These are phyloP conservation scores for Triadica sebifera DNA, from an alignment of 345 rosid genomes.

Conservation along the genomic window DNA sequence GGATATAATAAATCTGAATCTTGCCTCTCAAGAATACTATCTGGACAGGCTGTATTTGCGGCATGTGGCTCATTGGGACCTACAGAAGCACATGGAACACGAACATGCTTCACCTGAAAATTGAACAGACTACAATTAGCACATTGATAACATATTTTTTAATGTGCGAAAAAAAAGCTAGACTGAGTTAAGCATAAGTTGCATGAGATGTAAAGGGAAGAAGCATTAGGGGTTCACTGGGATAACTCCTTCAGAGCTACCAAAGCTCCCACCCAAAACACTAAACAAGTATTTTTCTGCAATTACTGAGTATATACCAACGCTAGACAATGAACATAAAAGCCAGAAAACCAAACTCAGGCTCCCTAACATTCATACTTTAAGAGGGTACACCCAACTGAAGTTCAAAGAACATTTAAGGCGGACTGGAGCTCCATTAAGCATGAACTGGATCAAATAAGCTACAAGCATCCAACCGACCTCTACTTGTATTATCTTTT, in stretches of 20 bases:
- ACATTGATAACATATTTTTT: not conserved
- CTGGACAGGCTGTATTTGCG: constrained; percentile 79
- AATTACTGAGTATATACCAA: not conserved
- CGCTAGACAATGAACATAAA: not conserved
- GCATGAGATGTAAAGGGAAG: not conserved
- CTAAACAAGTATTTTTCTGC: not conserved
- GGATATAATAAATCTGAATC: constrained; percentile 53
- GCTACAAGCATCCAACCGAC: not conserved
- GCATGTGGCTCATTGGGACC: constrained; percentile 99
- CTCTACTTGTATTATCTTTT: not conserved
- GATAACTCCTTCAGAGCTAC: not conserved
- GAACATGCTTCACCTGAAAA: constrained; percentile 48
- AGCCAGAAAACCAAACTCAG: not conserved
- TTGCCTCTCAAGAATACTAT: constrained; percentile 70
- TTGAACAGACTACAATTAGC: not conserved
- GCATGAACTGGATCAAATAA: too few relatives aligned
- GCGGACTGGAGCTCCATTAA: not conserved
- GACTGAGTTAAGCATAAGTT: not conserved
- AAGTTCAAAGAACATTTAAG: not conserved
- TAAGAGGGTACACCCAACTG: not conserved
- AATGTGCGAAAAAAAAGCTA: not conserved
- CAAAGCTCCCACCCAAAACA: not conserved
- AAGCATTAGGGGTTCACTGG: not conserved
- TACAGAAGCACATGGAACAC: constrained; percentile 61
- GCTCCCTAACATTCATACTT: not conserved